These are phyloP conservation scores for Oryza officinalis DNA, from an alignment of 176 grass and related monocot genomes.

Conservation along the genomic window DNA sequence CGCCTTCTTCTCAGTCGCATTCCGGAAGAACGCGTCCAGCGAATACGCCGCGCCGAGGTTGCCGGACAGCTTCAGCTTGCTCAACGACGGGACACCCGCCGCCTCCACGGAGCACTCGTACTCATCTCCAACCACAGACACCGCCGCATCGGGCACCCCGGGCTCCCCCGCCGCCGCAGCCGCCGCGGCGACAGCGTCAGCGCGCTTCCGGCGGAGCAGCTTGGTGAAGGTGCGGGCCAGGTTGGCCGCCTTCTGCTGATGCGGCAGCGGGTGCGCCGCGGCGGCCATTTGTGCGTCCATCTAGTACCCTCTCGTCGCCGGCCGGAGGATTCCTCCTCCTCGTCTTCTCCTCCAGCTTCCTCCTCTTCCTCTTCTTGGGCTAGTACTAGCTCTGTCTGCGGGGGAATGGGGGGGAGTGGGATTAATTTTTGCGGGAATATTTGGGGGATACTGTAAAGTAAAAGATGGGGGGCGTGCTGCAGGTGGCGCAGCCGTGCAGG, in stretches of 20 bases:
- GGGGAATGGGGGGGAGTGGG: not conserved
- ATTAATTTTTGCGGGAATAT: constrained; percentile 53
- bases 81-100: constrained; percentile 35
- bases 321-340: not conserved
- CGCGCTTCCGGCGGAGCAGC: constrained; percentile 64
- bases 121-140: not conserved
- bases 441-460: constrained; percentile 70
- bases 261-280: constrained; percentile 16
- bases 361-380: not conserved
- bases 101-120: constrained; percentile 32
- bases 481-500: not conserved
- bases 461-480: not conserved
- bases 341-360: not conserved
- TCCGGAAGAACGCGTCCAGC: constrained; percentile 50
- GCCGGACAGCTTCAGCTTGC: constrained; percentile 74
- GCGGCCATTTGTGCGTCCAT: constrained; percentile 57
- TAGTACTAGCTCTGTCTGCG: not conserved
- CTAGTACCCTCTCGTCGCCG: not conserved
- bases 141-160: not conserved
- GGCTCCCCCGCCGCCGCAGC: not conserved
- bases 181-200: constrained; percentile 13
- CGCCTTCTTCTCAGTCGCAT: constrained; percentile 48
- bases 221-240: constrained; percentile 69
- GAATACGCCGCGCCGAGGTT: constrained; percentile 65
- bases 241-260: constrained; percentile 45